Conservation (phyloP, 208 protist genomes). For the Leishmania arabica region DNA sequence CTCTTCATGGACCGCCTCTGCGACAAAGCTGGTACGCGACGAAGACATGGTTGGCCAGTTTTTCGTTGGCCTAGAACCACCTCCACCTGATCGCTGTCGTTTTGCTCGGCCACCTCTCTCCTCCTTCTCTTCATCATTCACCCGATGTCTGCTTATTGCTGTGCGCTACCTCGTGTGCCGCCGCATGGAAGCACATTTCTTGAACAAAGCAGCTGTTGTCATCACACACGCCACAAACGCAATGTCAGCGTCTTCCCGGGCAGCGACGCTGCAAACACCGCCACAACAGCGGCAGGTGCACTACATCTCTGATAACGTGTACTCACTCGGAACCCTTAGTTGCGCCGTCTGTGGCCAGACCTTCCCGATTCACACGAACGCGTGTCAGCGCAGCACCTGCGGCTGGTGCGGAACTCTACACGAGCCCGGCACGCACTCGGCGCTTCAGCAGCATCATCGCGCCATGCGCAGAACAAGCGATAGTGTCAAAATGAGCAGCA, state of each 20-base stretch:
- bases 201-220: not conserved
- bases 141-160: too few species aligned
- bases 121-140: not conserved
- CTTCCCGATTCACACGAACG: slow-evolving; percentile 41
- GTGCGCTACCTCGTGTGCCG: too few species aligned
- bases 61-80: not conserved
- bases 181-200: not conserved
- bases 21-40: not conserved
- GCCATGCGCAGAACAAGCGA: not conserved
- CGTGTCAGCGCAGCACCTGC: slow-evolving; percentile 26
- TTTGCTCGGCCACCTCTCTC: not conserved
- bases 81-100: not conserved
- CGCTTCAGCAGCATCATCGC: slow-evolving; percentile 19
- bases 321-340: slow-evolving; percentile 60
- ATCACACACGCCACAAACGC: not conserved
- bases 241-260: slow-evolving; percentile 10
- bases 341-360: slow-evolving; percentile 73
- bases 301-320: slow-evolving; percentile 55
- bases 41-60: not conserved
- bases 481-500: slow-evolving; percentile 4
- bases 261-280: slow-evolving; percentile 23
- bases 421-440: slow-evolving; percentile 26
- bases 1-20: not conserved
- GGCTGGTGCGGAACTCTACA: slow-evolving; percentile 49
- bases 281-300: slow-evolving; percentile 33